Base-by-base conservation (phyloP, 2,329 filamentous ascomycete species). In the Claviceps arundinis region DNA sequence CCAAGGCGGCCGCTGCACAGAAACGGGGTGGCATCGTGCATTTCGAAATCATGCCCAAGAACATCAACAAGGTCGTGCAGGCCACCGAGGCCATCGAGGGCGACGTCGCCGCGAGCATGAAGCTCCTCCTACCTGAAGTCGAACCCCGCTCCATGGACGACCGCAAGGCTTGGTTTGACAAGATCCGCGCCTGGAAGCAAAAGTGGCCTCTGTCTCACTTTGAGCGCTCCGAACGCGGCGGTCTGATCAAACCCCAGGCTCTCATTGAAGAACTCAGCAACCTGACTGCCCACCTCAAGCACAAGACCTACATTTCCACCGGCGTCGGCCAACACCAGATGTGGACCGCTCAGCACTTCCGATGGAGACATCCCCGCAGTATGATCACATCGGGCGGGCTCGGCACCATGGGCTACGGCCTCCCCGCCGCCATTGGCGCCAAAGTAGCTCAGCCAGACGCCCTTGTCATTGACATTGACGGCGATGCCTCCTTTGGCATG, bases 51-150 rank as follows among this genome's bases (percentile, higher is more conserved):
- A 86, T 97, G 85, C 91, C 93, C 61, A 98, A 98, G 83, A 97
- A 98, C 75, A 97, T 97, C 73, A 97, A 97, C 82, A 98, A 97
- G 79, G 90, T 97, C 43, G 86, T 98, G 14, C 89, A 97, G 71
- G 90, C 91, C 7, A 96, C 87, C 43, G 89, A 96, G 72, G 91
- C 93, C 46, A 84, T 97, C 17, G 91, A 95, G 71, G 93, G 93
- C 54, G 91, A 97, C 64, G 88, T 95, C 34, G 82, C 84, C 2
- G 73, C 82, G 17, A 97, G 95, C 68, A 74, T 97, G 37, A 75
- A 75, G 50, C 71, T 79, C 34, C 82, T 97, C 50, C 62, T 97
- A 38, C 90, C 91, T 11, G 74, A 81, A 50, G 70, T 96, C 22
- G 70, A 87, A 50, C 58, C 73, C 24, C 80, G 79, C 56, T 68